Base-by-base conservation (phyloP, 768 basidiomycete genomes). In the Dacryopinax spathularia region DNA sequence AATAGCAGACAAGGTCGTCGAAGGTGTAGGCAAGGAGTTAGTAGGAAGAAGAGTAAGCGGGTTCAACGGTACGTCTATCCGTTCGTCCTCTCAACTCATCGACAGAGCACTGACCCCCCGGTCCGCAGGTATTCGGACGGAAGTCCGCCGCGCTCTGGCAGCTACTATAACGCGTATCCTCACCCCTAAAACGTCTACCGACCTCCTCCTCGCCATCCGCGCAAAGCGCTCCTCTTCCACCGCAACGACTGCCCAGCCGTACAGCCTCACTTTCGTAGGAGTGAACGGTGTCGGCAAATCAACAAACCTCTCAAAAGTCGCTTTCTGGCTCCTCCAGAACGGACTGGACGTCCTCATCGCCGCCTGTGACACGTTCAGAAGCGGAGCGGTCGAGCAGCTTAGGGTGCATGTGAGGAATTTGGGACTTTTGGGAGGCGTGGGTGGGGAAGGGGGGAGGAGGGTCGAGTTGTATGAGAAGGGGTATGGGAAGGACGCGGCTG, bases 211-310 rank as follows among this genome's bases (percentile, higher is more conserved):
- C 44, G 91, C 94, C 33, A 96, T 99, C 70, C 84, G 91, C 60
- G 88, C 85, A 20, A 99, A 97, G 70, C 86, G 89, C 10, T 83
- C 82, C 33, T 66, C 70, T 9, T 63, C 67, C 20, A 86, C 88
- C 70, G 86, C 87, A 69, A 61, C 66, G 1, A 67, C 72, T 7
- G 83, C 88, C 10, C 78, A 84, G 69, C 95, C 95, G 0, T 98
- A 97, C 74, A 85, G 85, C 69, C 89, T 99, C 69, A 87, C 92
- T 0, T 99, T 99, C 72, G 93, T 98, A 39, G 96, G 96, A 15
- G 96, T 99, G 35, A 99, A 99, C 71, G 96, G 96, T 27, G 96
- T 99, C 27, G 96, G 96, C 33, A 99, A 99, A 78, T 95, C 91
- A 69, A 98, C 96, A 5, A 99, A 98, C 74, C 77, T 99, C 39